A percentile compares a stretch with the other conserved stretches of the same genome.
phyloP scores from a whole-genome alignment of 2,329 filamentous ascomycete genomes.

The Aspergillus hiratsukae region DNA sequence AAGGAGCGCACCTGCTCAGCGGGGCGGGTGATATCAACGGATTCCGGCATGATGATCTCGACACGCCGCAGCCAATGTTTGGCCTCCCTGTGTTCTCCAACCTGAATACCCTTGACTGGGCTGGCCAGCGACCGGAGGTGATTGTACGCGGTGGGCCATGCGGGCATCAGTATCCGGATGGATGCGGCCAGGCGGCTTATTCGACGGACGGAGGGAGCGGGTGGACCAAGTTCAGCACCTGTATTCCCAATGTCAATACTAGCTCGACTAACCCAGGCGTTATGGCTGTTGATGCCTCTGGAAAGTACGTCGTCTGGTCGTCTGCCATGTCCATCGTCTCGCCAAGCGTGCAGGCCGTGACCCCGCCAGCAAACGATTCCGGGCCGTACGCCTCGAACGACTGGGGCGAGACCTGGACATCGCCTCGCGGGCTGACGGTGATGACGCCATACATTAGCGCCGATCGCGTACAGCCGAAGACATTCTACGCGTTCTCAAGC shows the following conservation, averaged over 20 bases:
- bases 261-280: slow-evolving; percentile 7
- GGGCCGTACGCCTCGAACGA: slow-evolving; percentile 8
- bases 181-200: slow-evolving; percentile 12
- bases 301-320: slow-evolving; percentile 11
- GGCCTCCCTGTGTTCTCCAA: slow-evolving; percentile 12
- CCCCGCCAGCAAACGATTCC: slow-evolving; percentile 5
- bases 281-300: slow-evolving; percentile 11
- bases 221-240: slow-evolving; percentile 9
- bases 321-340: slow-evolving; percentile 7
- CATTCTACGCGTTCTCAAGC: slow-evolving; percentile 11
- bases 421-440: slow-evolving; percentile 6
- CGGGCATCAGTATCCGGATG: slow-evolving; percentile 11
- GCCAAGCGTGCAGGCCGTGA: slow-evolving; percentile 4
- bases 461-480: slow-evolving; percentile 10
- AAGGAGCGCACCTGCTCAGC: slow-evolving; percentile 9
- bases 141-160: slow-evolving; percentile 11
- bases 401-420: slow-evolving; percentile 9
- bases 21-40: slow-evolving; percentile 9
- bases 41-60: slow-evolving; percentile 8
- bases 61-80: slow-evolving; percentile 11
- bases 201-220: slow-evolving; percentile 5
- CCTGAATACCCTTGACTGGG: slow-evolving; percentile 14
- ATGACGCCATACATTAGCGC: slow-evolving; percentile 11
- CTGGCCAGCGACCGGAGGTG: slow-evolving; percentile 5
- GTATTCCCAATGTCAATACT: slow-evolving; percentile 9